Base-by-base conservation (phyloP, 148 eudicot genomes). In the Tetragonia tetragonoides region DNA sequence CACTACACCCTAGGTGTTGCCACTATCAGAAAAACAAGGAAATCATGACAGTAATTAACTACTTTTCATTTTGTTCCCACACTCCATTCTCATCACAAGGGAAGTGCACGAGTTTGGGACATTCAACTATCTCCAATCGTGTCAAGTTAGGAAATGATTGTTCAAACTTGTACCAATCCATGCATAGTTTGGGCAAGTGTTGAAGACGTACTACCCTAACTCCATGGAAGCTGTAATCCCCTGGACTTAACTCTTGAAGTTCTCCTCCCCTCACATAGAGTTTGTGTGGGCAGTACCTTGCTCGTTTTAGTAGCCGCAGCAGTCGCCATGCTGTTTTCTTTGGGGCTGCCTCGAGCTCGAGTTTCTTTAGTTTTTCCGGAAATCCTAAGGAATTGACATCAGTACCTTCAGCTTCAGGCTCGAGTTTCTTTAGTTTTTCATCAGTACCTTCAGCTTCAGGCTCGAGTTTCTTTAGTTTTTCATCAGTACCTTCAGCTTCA, bases 51-150 rank as follows among this genome's bases (percentile, higher is more conserved):
- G 34, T 28, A 28, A 1, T 28, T 28, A 28, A 28, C 34, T 49
- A 12, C 51, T 47, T 5, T 49, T 49, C 53, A 49, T 49, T 12
- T 7, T 7, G 3, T 60, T 60, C 81, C 81, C 79, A 79, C 41
- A 79, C 17, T 47, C 81, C 81, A 63, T 71, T 63, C 7, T 72
- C 53, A 12, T 64, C 76, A 49, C 63, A 63, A 0, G 81, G 81
- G 46, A 78, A 72, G 17, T 72, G 64, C 5, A 63, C n/a, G 64
- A 78, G 76, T 21, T 78, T 71, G 28, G 70, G 81, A 53, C 81
- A 78, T 24, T 23, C 10, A 9, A 14, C 6, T 20, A 78, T 39
- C 53, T 78, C 70, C 23, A 78, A 28, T 5, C 76, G 63, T 37
- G 20, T 53, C 23, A 78, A 16, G 1, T 78, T 51, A 3, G 76